A percentile compares a stretch with the other conserved stretches of the same genome.
Conservation (phyloP, 73 alveolate species). For the Uronychia setigera region DNA sequence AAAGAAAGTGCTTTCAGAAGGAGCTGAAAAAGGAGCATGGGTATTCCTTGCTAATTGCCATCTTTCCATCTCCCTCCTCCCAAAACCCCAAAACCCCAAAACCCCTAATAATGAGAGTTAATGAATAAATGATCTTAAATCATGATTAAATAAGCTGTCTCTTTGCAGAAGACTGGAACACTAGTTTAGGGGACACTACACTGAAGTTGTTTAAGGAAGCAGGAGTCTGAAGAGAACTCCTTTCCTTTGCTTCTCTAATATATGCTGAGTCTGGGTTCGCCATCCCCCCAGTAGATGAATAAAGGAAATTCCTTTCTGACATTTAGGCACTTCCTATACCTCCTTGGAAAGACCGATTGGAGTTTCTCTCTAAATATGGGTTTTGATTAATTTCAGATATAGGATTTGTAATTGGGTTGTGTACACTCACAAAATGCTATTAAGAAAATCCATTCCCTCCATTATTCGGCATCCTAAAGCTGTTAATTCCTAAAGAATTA, state of each 20-base stretch:
- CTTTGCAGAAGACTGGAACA: background rate
- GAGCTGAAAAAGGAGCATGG: conserved; percentile 95
- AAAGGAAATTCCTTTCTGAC: background rate
- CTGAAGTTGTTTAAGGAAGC: background rate
- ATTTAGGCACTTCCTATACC: background rate
- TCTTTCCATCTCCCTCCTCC: conserved; percentile 86
- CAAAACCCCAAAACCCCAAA: too few species aligned
- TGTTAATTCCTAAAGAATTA: too few species aligned
- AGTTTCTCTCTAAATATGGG: background rate
- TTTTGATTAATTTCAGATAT: background rate
- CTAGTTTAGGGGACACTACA: background rate
- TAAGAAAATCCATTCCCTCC: background rate
- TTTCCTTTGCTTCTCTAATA: background rate
- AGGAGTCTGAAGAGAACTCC: background rate
- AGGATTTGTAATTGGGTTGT: background rate
- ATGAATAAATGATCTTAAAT: too few species aligned
- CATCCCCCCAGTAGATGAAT: too few species aligned
- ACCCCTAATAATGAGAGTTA: too few species aligned
- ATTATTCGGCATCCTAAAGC: too few species aligned
- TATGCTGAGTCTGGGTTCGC: too few species aligned
- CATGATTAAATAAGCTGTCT: background rate
- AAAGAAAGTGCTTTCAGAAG: conserved; percentile 83
- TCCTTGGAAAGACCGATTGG: background rate
- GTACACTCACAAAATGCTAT: background rate
- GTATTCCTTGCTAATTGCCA: conserved; percentile 96